phyloP scores from a whole-genome alignment of 1,139 yeast species.

The Scheffersomyces cryptocercus region DNA sequence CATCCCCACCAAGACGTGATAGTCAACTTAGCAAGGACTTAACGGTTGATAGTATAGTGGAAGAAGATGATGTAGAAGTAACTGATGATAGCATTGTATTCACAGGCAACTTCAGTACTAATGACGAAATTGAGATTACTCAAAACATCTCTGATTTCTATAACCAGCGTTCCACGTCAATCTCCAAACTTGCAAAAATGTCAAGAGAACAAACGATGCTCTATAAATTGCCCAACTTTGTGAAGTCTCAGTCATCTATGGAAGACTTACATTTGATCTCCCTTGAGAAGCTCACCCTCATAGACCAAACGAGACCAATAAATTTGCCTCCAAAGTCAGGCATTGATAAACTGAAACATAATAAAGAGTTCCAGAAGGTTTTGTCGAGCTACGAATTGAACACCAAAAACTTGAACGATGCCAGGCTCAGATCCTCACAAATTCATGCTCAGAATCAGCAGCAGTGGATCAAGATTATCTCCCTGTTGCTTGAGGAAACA shows the following conservation, averaged over 20 bases:
- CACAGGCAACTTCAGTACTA: constrained; percentile 8
- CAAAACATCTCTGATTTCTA: constrained; percentile 41
- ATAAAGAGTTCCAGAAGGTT: constrained; percentile 38
- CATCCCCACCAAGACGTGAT: constrained; percentile 2
- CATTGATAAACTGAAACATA: constrained; percentile 39
- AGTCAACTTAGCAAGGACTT: constrained; percentile 6
- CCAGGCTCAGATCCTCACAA: constrained; percentile 22
- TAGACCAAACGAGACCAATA: constrained; percentile 49
- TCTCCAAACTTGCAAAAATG: constrained; percentile 31
- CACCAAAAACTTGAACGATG: constrained; percentile 21
- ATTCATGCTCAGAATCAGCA: constrained; percentile 21
- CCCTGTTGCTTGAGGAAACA: constrained; percentile 16
- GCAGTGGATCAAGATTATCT: constrained; percentile 26
- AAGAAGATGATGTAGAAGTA: constrained; percentile 16
- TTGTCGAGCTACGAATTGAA: constrained; percentile 31
- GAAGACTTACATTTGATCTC: constrained; percentile 44
- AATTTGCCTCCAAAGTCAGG: constrained; percentile 45
- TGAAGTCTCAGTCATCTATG: constrained; percentile 43
- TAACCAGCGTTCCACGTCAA: constrained; percentile 37
- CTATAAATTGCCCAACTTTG: constrained; percentile 41
- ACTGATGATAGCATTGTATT: constrained; percentile 2
- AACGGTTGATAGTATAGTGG: constrained; percentile 19
- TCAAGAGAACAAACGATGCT: constrained; percentile 36
- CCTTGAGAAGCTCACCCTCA: constrained; percentile 38
- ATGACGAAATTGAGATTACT: constrained; percentile 37